Evolutionary conservation across 805 yeast genomes (phyloP), one percentile per base, ranked within the genome.

Genomic region (Debaryomyces maramus): DNA sequence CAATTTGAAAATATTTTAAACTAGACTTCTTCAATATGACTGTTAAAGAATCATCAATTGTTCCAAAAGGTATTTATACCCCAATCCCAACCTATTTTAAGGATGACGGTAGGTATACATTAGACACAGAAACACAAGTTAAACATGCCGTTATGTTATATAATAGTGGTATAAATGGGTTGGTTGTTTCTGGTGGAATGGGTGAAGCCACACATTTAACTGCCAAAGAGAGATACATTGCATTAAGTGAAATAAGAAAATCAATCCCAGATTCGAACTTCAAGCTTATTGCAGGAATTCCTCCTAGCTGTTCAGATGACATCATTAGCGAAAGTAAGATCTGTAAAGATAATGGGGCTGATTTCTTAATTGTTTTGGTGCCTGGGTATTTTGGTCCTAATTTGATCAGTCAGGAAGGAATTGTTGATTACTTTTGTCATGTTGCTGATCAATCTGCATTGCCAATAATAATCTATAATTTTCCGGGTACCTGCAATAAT

Each of bases 121-220:
- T 65, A 17, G 46, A 38, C 21, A 41, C 59, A 17, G 62, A 55
- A 1, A 51, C 67, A 21, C 68, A 61, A 44, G 50, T 51, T 17
- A 45, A 46, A 24, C 70, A 65, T 36, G 63, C 66, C 11, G 52
- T 52, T 35, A 44, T 52, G 37, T 43, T 63, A 36, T 48, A 58
- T 32, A 40, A 39, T 3, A 48, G 45, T 22, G 70, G 71, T 7
- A 57, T 67, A 18, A 48, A 50, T 13, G 68, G 70, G 17, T 46
- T 65, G 18, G 68, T 66, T 11, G 55, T 64, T 10, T 50, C 68
- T 8, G 73, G 73, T 1, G 63, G 70, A 4, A 65, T 66, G 60
- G 73, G 73, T 11, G 73, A 67, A 45, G 58, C 67, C 11, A 46
- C 56, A 11, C 67, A 65, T 41, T 46, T 66, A 36, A 57, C 61